Base-by-base conservation (phyloP, 352 stramenopile species). In the Aphanomyces astaci region DNA sequence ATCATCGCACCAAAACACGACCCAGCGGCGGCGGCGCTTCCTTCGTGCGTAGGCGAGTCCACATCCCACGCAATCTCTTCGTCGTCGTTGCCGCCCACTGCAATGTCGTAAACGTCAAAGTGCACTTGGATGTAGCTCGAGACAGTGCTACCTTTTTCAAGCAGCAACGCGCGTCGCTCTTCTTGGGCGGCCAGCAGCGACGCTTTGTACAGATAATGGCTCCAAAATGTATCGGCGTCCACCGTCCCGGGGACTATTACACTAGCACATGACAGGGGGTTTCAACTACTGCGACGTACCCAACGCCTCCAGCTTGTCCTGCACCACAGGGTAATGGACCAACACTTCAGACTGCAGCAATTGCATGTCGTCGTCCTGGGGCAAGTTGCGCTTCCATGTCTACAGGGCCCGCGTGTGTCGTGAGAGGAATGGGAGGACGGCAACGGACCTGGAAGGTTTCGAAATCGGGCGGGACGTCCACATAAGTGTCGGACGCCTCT, bases 171-270 rank as follows among this genome's bases (percentile, higher is more conserved):
- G 45, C 80, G 76, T 2, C 80, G 80, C 64, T 88, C 73, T 63
- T 90, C 80, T 59, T 90, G 82, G 2, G 82, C 82, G 19, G 82
- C 80, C 33, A 90, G 45, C 5, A 87, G 72, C 56, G 80, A 87
- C 22, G 80, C 80, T 66, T 90, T 90, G 76, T 88, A 90, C 27
- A 90, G 76, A 62, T 90, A 90, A 52, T 90, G 76, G 0, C 72
- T 64, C 82, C 82, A 90, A 43, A 90, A 90, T 46, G 77, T 69
- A 22, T 87, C 79, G 2, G 59, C 71, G 19, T 76, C 73, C 22
- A 90, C 71, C 7, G 76, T 62, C 1, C 72, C 81, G 3, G 82
- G 82, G 52, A 90, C 82, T 9, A 33, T 17, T 39, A 15, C 36
- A 43, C 36, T 7, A 43, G 7, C 7, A 43, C n/a, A n/a, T n/a